Base-by-base conservation (phyloP, 768 basidiomycete genomes). In the Calvatia gigantea region DNA sequence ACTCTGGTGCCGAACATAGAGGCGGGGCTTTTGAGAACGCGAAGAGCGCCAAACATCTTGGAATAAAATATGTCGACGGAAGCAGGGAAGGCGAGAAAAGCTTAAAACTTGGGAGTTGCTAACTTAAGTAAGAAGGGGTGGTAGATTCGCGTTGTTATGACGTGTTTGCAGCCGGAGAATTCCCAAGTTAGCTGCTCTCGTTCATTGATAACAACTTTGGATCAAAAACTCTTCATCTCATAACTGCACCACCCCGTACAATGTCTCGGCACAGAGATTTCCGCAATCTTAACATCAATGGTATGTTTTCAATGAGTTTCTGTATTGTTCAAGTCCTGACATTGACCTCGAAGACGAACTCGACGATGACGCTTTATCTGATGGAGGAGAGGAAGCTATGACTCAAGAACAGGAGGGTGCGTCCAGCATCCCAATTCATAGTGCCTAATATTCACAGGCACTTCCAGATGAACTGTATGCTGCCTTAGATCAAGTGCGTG, bases 251-350 rank as follows among this genome's bases (percentile, higher is more conserved):
- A n/a, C 43, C 11, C n/a, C 38, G 17, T 50, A 70, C 51, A 56
- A 94, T 98, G 94, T 98, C 96, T 4, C 80, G 97, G 69, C 97
- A 98, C 72, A 86, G 94, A 66, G 82, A 87, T 71, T 78, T 98
- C 60, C 80, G 90, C 60, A 94, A 94, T 72, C 74, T 98, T 27
- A 85, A 97, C 69, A 75, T 97, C 38, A 75, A 83, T 56, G 87
- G 89, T 86, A 43, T 27, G 70, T 56, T 4, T n/a, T 28, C 33
- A 45, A 9, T 46, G 11, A 53, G 1, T 25, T 33, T 46, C 45
- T 56, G 51, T 52, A 8, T 35, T 25, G 21, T 52, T 47, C 37
- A 32, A 55, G 23, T n/a, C 21, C 58, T 58, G 43, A 51, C 42
- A 17, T 56, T 33, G 19, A 9, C 46, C 38, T 21, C 58, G n/a